phyloP scores from a whole-genome alignment of 2,329 filamentous ascomycete genomes.

The Fusarium pseudocircinatum region DNA sequence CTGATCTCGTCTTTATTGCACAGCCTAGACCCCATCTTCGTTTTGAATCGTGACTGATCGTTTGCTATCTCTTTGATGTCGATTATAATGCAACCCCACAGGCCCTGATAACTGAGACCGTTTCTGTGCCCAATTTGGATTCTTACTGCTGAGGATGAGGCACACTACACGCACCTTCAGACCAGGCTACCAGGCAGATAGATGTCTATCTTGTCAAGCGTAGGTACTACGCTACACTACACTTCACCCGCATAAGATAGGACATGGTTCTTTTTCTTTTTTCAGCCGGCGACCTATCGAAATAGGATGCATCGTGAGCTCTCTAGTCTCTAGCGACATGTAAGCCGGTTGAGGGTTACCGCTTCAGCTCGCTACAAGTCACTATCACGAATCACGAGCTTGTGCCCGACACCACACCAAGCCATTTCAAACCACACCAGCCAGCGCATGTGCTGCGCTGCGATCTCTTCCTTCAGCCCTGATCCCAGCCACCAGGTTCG shows the following conservation, averaged over 20 bases:
- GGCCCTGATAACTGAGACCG: slow-evolving; percentile 33
- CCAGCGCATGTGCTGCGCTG: slow-evolving; percentile 24
- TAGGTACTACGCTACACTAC: slow-evolving; percentile 6
- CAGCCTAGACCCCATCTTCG: neutral
- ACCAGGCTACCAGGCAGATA: neutral
- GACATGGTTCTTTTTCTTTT: slow-evolving; percentile 20
- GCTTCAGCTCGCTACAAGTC: slow-evolving; percentile 27
- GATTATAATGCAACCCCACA: slow-evolving; percentile 21
- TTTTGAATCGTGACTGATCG: slow-evolving; percentile 1
- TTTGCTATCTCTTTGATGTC: neutral
- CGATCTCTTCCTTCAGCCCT: slow-evolving; percentile 34
- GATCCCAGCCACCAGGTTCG: slow-evolving; percentile 29
- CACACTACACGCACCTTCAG: slow-evolving; percentile 7
- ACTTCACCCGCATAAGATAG: slow-evolving; percentile 15
- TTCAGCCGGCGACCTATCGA: slow-evolving; percentile 21
- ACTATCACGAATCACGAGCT: slow-evolving; percentile 16
- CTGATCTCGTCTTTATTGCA: neutral
- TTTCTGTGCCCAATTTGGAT: slow-evolving; percentile 34
- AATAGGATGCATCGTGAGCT: neutral
- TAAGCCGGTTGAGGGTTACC: slow-evolving; percentile 1
- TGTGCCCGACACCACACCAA: slow-evolving; percentile 13
- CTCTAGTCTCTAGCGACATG: neutral
- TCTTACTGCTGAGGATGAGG: slow-evolving; percentile 14
- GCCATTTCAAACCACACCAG: slow-evolving; percentile 12
- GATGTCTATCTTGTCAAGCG: slow-evolving; percentile 35